Evolutionary conservation across 2,329 filamentous ascomycete species (phyloP), one percentile per base, ranked within the genome.

Genomic region (Emergomyces pasteurianus): DNA sequence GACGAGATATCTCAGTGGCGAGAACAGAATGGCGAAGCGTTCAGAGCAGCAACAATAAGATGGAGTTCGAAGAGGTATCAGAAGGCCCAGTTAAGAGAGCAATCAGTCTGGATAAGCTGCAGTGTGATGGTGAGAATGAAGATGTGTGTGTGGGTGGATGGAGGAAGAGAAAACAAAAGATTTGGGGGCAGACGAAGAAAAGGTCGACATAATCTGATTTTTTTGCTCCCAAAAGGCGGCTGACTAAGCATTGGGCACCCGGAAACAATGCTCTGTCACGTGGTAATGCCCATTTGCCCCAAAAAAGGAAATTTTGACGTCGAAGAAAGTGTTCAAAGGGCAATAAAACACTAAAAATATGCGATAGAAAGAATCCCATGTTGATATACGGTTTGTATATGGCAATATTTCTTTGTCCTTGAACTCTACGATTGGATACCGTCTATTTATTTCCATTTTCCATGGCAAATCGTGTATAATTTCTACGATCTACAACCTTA

Each of bases 181-280:
- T 58, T 59, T 58, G 57, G 63, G 66, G 66, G 62, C 61, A 64
- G 55, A 63, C 65, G 47, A 62, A 60, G 60, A 64, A 64, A 42
- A 49, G 31, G 31, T n/a, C n/a, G n/a, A n/a, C n/a, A n/a, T n/a
- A n/a, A n/a, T n/a, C n/a, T n/a, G n/a, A n/a, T n/a, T n/a, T n/a
- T n/a, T n/a, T n/a, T n/a, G n/a, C n/a, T n/a, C n/a, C n/a, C n/a
- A n/a, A n/a, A n/a, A n/a, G n/a, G n/a, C n/a, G n/a, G n/a, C n/a
- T n/a, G n/a, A n/a, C n/a, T n/a, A n/a, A n/a, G n/a, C n/a, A n/a
- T n/a, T n/a, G n/a, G n/a, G n/a, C n/a, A n/a, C n/a, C n/a, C n/a
- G n/a, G n/a, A n/a, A n/a, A n/a, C n/a, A n/a, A n/a, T n/a, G n/a
- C n/a, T n/a, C n/a, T n/a, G 21, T 43, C 42, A 43, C 42, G 49